A percentile compares a stretch with the other conserved stretches of the same genome.
These are phyloP conservation scores for Colletotrichum aenigma DNA, from an alignment of 2,329 filamentous ascomycete genomes.

Conservation along the genomic window DNA sequence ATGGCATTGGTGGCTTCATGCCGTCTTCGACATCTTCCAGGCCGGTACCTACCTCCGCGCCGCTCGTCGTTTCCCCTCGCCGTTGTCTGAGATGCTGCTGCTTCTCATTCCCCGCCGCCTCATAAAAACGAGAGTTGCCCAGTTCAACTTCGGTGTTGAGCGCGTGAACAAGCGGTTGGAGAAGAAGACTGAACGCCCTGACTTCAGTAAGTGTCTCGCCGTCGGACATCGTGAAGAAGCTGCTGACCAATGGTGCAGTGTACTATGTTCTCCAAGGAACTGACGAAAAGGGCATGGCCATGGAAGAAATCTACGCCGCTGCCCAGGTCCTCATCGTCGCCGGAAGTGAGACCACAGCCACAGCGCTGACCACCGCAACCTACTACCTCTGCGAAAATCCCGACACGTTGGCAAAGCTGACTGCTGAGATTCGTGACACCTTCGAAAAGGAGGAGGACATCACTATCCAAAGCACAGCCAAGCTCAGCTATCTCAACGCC, in stretches of 20 bases:
- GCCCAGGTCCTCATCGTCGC: slow-evolving; percentile 30
- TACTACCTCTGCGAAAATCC: slow-evolving; percentile 35
- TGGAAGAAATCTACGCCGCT: slow-evolving; percentile 9
- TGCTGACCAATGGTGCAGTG: neutral
- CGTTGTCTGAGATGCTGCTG: slow-evolving; percentile 5
- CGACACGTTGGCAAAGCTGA: slow-evolving; percentile 30
- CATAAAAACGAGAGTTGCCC: slow-evolving; percentile 7
- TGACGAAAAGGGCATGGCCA: slow-evolving; percentile 7
- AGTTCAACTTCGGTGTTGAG: slow-evolving; percentile 15
- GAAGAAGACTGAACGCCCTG: slow-evolving; percentile 1
- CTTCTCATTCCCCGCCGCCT: slow-evolving; percentile 11
- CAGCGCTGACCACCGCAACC: slow-evolving; percentile 27
- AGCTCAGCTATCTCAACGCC: slow-evolving; percentile 41
- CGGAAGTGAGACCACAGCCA: slow-evolving; percentile 38
- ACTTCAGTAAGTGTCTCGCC: neutral
- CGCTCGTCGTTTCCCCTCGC: slow-evolving; percentile 7
- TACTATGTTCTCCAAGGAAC: slow-evolving; percentile 8
- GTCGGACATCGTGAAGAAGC: no score
- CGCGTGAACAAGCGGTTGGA: slow-evolving; percentile 1
- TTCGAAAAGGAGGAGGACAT: slow-evolving; percentile 41
- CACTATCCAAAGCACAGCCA: slow-evolving; percentile 30
- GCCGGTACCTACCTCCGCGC: slow-evolving; percentile 13
- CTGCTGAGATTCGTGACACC: slow-evolving; percentile 38
- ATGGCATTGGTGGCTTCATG: slow-evolving; percentile 30
- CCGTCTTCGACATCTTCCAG: slow-evolving; percentile 26